phyloP scores from a whole-genome alignment of 768 basidiomycete species.

The Suillus bovinus region DNA sequence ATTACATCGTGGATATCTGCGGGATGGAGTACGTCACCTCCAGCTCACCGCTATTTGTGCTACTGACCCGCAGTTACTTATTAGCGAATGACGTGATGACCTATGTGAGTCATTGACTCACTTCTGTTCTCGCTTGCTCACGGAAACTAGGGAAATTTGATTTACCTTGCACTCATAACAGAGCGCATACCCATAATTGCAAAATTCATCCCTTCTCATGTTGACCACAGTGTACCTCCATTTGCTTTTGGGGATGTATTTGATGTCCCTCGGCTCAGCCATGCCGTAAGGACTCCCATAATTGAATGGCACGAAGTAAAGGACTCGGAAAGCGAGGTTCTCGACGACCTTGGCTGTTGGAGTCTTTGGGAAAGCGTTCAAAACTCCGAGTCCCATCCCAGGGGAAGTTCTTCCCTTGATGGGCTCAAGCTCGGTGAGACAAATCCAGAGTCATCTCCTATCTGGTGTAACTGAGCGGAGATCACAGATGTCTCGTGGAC shows the following conservation, averaged over 20 bases:
- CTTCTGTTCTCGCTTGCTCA: slow-evolving; percentile 3
- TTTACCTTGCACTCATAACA: slow-evolving; percentile 60
- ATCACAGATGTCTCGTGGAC: slow-evolving; percentile 35
- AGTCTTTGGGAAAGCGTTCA: slow-evolving; percentile 23
- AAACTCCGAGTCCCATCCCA: slow-evolving; percentile 16
- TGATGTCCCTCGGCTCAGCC: slow-evolving; percentile 53
- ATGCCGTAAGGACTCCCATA: slow-evolving; percentile 45
- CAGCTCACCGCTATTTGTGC: not conserved
- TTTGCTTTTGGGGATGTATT: slow-evolving; percentile 62
- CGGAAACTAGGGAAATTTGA: slow-evolving; percentile 52
- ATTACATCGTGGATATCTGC: slow-evolving; percentile 75
- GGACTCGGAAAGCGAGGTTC: slow-evolving; percentile 36
- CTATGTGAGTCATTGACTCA: slow-evolving; percentile 41
- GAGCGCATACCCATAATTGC: slow-evolving; percentile 60
- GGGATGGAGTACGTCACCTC: slow-evolving; percentile 64
- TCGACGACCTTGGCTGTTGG: slow-evolving; percentile 30
- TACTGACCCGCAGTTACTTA: slow-evolving; percentile 8
- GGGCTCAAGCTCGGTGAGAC: slow-evolving; percentile 14
- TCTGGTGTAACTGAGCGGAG: slow-evolving; percentile 36
- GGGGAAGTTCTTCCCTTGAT: slow-evolving; percentile 8
- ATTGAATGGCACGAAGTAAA: slow-evolving; percentile 70
- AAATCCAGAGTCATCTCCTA: not conserved
- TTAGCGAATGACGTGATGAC: slow-evolving; percentile 81
- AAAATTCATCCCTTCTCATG: slow-evolving; percentile 59
- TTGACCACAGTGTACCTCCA: slow-evolving; percentile 47